phyloP scores from a whole-genome alignment of 768 basidiomycete genomes.

The Podaxis sp. region DNA sequence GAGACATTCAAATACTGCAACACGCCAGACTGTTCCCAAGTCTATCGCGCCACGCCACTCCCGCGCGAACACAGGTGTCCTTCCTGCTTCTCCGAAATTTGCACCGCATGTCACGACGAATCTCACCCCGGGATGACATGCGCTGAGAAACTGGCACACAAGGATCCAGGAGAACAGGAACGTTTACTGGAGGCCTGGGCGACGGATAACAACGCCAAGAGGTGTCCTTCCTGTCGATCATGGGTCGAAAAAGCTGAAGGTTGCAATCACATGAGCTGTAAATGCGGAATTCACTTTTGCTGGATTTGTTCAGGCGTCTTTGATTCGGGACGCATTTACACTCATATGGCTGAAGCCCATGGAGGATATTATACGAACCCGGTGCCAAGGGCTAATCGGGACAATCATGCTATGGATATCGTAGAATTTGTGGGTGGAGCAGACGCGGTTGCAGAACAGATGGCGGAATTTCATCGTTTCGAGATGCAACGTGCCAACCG shows the following conservation, averaged over 20 bases:
- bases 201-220: slow-evolving; percentile 30
- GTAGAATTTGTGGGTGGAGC: not conserved
- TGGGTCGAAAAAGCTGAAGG: slow-evolving; percentile 47
- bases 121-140: slow-evolving; percentile 53
- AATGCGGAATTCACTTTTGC: slow-evolving; percentile 39
- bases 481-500: not conserved
- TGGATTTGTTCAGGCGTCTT: slow-evolving; percentile 16
- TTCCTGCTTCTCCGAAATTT: slow-evolving; percentile 46
- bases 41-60: slow-evolving; percentile 40
- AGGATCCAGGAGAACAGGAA: slow-evolving; percentile 37
- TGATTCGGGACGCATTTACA: slow-evolving; percentile 10
- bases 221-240: slow-evolving; percentile 41
- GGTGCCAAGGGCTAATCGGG: not conserved
- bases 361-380: not conserved
- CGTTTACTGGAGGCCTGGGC: slow-evolving; percentile 38
- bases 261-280: slow-evolving; percentile 53
- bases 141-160: slow-evolving; percentile 28
- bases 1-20: slow-evolving; percentile 62
- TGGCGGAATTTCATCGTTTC: not conserved
- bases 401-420: not conserved
- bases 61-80: slow-evolving; percentile 39
- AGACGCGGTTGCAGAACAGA: not conserved
- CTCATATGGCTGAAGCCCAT: slow-evolving; percentile 11
- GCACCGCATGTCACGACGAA: slow-evolving; percentile 44
- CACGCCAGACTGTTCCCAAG: slow-evolving; percentile 67